Conservation (phyloP, 352 stramenopile genomes). For the Thalassiosira mediterranea region DNA sequence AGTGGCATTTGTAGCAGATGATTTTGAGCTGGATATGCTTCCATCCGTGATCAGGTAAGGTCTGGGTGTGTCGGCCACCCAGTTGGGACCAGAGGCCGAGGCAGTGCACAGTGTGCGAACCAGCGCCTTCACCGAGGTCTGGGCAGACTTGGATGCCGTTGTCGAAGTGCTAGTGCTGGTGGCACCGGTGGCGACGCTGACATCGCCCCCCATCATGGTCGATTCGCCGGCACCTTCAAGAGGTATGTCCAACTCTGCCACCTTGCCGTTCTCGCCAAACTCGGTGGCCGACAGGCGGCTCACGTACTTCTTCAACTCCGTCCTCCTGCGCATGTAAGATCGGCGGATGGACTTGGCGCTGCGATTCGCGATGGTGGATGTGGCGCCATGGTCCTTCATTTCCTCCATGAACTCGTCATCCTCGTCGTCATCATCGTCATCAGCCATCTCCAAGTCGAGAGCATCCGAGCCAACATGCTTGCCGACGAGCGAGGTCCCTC, state of each 20-base stretch:
- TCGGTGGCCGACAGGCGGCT: constrained; percentile 72
- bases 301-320: constrained; percentile 82
- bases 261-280: constrained; percentile 77
- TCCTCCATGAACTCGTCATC: constrained; percentile 42
- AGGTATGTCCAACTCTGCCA: constrained; percentile 73
- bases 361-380: constrained; percentile 37
- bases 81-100: constrained; percentile 61
- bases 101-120: constrained; percentile 71
- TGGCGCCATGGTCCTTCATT: constrained; percentile 52
- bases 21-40: constrained; percentile 5
- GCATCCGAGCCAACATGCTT: neutral
- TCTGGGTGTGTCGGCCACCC: constrained; percentile 64
- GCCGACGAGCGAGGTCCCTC: neutral
- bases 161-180: constrained; percentile 1
- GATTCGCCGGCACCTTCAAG: neutral
- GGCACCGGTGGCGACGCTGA: neutral
- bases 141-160: constrained; percentile 25
- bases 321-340: constrained; percentile 64
- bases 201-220: constrained; percentile 21
- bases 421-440: constrained; percentile 39
- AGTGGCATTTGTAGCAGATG: neutral
- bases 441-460: neutral
- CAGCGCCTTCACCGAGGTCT: constrained; percentile 50
- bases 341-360: constrained; percentile 63
- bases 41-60: constrained; percentile 67